Evolutionary conservation across 176 grass and related monocot species (phyloP).

Genomic region (Rhynchospora breviuscula): DNA sequence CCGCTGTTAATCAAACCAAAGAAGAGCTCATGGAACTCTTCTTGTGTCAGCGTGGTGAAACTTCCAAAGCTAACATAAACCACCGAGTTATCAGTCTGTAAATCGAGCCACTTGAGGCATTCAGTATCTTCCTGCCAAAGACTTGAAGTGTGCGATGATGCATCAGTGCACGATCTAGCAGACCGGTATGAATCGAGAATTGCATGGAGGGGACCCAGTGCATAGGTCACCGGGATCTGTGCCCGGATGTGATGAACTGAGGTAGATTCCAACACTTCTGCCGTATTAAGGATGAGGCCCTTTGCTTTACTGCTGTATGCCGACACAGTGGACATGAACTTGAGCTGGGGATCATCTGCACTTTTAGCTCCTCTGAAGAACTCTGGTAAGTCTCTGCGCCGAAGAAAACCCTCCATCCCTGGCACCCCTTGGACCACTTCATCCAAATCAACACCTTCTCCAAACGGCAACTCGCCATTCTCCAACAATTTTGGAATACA

Average conservation of each 20-base stretch:
- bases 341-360: slow-evolving; percentile 6
- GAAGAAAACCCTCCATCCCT: slow-evolving; percentile 30
- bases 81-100: slow-evolving; percentile 36
- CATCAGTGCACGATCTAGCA: not conserved
- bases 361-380: not conserved
- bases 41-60: slow-evolving; percentile 18
- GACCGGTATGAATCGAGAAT: not conserved
- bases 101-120: slow-evolving; percentile 47
- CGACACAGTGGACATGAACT: not conserved
- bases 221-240: slow-evolving; percentile 21
- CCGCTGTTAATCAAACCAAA: slow-evolving; percentile 30
- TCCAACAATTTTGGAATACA: slow-evolving; percentile 30
- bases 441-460: not conserved
- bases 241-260: slow-evolving; percentile 17
- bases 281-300: slow-evolving; percentile 45
- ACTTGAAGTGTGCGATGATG: not conserved
- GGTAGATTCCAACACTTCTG: slow-evolving; percentile 20
- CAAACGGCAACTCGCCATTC: slow-evolving; percentile 9
- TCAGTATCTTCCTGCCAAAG: slow-evolving; percentile 37
- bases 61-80: slow-evolving; percentile 58
- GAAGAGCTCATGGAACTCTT: slow-evolving; percentile 39
- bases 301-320: slow-evolving; percentile 1
- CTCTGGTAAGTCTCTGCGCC: slow-evolving; percentile 22
- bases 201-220: slow-evolving; percentile 40
- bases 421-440: slow-evolving; percentile 15